phyloP scores from a whole-genome alignment of 805 yeast genomes.

The Ogataea paraovalis region DNA sequence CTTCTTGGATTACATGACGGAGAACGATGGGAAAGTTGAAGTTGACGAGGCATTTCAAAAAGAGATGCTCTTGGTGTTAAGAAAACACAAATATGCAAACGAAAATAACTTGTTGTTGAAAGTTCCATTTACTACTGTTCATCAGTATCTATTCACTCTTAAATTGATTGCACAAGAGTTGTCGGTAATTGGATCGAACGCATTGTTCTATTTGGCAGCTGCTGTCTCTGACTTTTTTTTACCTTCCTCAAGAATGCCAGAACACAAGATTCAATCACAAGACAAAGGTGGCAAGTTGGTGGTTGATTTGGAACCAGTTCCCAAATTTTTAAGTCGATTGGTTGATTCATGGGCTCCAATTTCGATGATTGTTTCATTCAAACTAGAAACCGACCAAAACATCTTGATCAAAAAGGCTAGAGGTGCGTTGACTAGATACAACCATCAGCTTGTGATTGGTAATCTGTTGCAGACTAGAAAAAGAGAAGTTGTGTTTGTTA shows the following conservation, averaged over 20 bases:
- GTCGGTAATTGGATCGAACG: slow-evolving; percentile 49
- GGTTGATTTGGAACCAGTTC: slow-evolving; percentile 91
- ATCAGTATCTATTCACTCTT: slow-evolving; percentile 86
- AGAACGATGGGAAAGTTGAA: slow-evolving; percentile 49
- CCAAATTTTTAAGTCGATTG: slow-evolving; percentile 81
- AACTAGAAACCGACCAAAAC: slow-evolving; percentile 79
- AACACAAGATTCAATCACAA: slow-evolving; percentile 90
- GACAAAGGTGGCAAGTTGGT: slow-evolving; percentile 66
- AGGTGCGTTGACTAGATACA: slow-evolving; percentile 77
- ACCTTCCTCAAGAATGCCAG: slow-evolving; percentile 80
- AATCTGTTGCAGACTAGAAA: slow-evolving; percentile 87
- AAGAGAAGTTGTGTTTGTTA: slow-evolving; percentile 81
- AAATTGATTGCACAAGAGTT: slow-evolving; percentile 60
- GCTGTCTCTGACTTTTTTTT: slow-evolving; percentile 96
- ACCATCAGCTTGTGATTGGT: slow-evolving; percentile 93
- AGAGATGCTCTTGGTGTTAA: slow-evolving; percentile 55
- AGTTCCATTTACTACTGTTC: slow-evolving; percentile 91
- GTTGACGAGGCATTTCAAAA: slow-evolving; percentile 58
- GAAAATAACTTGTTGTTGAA: slow-evolving; percentile 51
- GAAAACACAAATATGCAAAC: slow-evolving; percentile 52
- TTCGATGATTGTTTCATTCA: slow-evolving; percentile 92
- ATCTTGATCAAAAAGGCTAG: slow-evolving; percentile 72
- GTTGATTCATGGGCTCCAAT: slow-evolving; percentile 94
- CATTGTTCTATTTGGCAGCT: slow-evolving; percentile 87
- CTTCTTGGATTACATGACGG: slow-evolving; percentile 76